Conservation (phyloP, 163 green algal species). For the Chlamydomonas reinhardtii region DNA sequence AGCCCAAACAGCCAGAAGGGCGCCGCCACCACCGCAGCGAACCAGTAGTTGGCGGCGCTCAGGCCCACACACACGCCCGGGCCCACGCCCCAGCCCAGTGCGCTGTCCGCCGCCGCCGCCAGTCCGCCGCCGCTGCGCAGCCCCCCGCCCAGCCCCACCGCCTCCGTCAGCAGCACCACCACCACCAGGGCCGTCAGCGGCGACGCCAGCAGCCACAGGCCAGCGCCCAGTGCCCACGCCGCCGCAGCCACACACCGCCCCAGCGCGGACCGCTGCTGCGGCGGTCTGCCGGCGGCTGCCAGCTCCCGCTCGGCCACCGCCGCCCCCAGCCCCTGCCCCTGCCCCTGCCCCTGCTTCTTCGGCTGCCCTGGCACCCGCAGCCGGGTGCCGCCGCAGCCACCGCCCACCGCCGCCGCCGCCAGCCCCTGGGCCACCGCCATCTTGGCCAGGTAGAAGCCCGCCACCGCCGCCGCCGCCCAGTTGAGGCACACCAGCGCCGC, state of each 20-base stretch:
- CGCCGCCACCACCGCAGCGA: neutral
- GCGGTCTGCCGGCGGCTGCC: neutral
- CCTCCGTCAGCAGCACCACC: neutral
- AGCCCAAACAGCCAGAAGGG: constrained; percentile 32
- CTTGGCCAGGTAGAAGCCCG: constrained; percentile 23
- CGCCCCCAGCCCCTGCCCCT: too few relatives aligned
- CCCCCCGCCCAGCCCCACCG: neutral
- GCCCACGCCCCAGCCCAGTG: too few relatives aligned
- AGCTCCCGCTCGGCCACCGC: neutral
- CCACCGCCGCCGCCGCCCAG: constrained; percentile 62
- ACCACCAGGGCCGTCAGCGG: too few relatives aligned
- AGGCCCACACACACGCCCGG: neutral
- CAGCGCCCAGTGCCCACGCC: neutral
- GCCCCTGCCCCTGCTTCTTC: neutral
- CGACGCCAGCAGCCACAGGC: too few relatives aligned
- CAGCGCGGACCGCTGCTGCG: too few relatives aligned
- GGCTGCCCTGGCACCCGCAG: neutral
- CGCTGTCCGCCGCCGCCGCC: neutral
- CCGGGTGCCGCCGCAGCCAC: neutral
- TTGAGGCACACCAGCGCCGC: constrained; percentile 66
- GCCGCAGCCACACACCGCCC: neutral
- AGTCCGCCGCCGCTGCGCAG: too few relatives aligned
- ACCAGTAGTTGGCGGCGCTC: neutral
- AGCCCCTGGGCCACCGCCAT: constrained; percentile 39
- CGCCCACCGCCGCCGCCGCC: neutral